Evolutionary conservation across 768 basidiomycete genomes (phyloP).

Genomic region (Hygrocybe punicea): DNA sequence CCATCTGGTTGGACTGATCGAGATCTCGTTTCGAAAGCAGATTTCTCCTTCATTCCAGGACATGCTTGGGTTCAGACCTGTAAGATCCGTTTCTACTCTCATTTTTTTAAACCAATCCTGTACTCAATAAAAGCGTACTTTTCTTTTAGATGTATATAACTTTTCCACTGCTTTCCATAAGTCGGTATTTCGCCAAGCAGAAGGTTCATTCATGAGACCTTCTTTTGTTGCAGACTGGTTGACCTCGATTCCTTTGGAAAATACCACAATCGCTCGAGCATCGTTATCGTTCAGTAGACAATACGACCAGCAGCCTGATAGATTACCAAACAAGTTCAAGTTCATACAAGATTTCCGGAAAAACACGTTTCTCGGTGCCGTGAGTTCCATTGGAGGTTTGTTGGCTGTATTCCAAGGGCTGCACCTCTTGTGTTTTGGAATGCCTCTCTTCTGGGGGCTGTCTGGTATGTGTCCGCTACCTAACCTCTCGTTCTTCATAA

Average conservation of each 20-base stretch:
- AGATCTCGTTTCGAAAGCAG: neutral
- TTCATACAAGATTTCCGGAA: neutral
- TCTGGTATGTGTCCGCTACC: neutral
- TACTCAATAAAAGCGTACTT: no score
- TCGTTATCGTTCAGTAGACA: neutral
- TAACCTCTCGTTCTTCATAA: no score
- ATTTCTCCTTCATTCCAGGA: neutral
- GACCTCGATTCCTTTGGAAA: neutral
- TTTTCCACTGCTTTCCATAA: neutral
- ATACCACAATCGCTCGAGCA: neutral
- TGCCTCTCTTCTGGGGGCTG: neutral
- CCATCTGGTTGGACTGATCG: neutral
- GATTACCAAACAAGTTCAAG: neutral
- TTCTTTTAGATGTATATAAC: neutral
- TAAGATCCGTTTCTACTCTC: neutral
- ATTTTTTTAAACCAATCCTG: no score
- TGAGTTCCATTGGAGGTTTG: neutral
- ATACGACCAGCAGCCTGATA: neutral
- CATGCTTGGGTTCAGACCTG: neutral
- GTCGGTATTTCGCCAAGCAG: neutral
- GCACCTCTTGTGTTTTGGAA: neutral
- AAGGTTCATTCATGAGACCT: neutral
- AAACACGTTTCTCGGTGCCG: neutral
- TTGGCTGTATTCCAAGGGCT: neutral
- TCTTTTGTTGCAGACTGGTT: neutral